Base-by-base conservation (phyloP, 2,329 filamentous ascomycete species). In the Thermochaetoides dissita region DNA sequence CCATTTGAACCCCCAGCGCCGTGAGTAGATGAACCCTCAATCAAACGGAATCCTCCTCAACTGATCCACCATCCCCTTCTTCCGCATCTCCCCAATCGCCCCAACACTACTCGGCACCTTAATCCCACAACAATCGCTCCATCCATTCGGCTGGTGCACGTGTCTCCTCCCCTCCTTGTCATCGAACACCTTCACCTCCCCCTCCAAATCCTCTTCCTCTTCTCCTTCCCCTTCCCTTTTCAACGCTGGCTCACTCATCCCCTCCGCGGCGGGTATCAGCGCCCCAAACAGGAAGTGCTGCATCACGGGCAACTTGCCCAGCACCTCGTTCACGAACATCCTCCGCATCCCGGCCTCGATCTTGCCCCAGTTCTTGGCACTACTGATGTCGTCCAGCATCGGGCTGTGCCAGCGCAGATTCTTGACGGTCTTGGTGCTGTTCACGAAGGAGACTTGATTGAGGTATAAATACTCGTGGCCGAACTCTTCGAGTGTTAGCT, bases 91-190 rank as follows among this genome's bases (percentile, higher is more conserved):
- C 52, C 87, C 81, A 10, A 85, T 85, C 1, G 91, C 93, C 29
- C 88, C 93, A 44, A 96, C 73, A 41, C 86, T 89, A 57, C 88
- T 94, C 0, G 91, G 93, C 10, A 98, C 91, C 54, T 94, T 89
- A 62, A 98, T 98, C 28, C 91, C 91, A 58, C 91, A 98, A 61
- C 91, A 98, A 60, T 98, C 91, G 6, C 89, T 89, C 84, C 91
- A 98, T 17, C 76, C 76, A 42, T 69, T 76, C 38, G 74, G 72
- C 39, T 80, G 74, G 61, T 91, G 82, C 47, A 80, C 72, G 61
- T 87, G 81, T 51, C 71, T 74, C 62, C 78, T 74, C 29, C 75
- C 78, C 50, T 78, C 74, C 43, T 74, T 71, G 48, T 65, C 65
- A 39, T 54, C 53, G 41, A 79, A 75, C 28, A 80, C 73, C 28